A percentile compares a stretch with the other conserved stretches of the same genome.
Conservation (phyloP, 2,329 filamentous ascomycete genomes). For the Fragosphaeria purpurea region DNA sequence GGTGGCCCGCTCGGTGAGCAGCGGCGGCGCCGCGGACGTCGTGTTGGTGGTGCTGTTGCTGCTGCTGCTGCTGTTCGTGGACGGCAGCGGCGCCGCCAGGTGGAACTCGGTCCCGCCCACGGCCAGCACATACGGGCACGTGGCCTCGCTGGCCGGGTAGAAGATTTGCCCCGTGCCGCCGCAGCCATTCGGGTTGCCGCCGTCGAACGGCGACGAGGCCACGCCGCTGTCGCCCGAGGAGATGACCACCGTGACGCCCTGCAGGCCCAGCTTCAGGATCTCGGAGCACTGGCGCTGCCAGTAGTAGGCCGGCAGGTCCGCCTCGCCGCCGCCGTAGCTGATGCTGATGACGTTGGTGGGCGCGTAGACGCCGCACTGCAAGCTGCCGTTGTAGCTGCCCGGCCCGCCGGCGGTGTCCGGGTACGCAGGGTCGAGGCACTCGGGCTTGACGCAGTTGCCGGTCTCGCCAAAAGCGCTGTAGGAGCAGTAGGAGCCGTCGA, state of each 20-base stretch:
- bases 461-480: conserved; percentile 36
- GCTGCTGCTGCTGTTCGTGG: neutral
- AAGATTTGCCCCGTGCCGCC: conserved; percentile 15
- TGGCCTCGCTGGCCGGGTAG: conserved; percentile 13
- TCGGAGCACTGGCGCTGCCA: conserved; percentile 40
- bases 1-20: conserved; percentile 14
- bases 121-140: conserved; percentile 39
- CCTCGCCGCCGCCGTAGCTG: conserved; percentile 45
- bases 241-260: conserved; percentile 37
- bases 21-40: conserved; percentile 2
- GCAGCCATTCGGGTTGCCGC: conserved; percentile 13
- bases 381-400: conserved; percentile 37
- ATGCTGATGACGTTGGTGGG: conserved; percentile 48
- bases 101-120: conserved; percentile 40
- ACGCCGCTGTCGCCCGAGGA: conserved; percentile 40
- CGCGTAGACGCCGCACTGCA: conserved; percentile 27
- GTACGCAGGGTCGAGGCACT: conserved; percentile 36
- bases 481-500: conserved; percentile 41
- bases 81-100: neutral
- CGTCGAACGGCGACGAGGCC: conserved; percentile 24
- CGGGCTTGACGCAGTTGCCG: conserved; percentile 27
- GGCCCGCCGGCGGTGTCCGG: conserved; percentile 27
- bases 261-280: conserved; percentile 42
- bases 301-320: conserved; percentile 42
- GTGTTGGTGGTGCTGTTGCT: conserved; percentile 2